These are phyloP conservation scores for Venturiaceae sp. DNA, from an alignment of 2,329 filamentous ascomycete genomes.

Conservation along the genomic window DNA sequence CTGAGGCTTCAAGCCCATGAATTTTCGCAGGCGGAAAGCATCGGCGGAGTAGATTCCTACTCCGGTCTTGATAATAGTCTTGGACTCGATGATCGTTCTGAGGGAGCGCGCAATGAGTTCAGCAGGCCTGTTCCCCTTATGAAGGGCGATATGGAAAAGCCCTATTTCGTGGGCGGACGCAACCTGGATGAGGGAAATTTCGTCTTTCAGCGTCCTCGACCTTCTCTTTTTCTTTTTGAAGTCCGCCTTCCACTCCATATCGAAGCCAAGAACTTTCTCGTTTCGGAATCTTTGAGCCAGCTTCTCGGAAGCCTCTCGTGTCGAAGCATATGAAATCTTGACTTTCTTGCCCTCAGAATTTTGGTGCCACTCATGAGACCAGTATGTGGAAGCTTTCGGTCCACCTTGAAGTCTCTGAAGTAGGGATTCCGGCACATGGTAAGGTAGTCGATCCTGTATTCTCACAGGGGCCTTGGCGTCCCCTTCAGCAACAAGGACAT, in stretches of 20 bases:
- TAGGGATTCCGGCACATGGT: background rate
- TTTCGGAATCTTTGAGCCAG: slow-evolving; percentile 56
- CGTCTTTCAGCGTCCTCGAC: slow-evolving; percentile 44
- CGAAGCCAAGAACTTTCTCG: slow-evolving; percentile 71
- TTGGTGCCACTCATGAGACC: slow-evolving; percentile 60
- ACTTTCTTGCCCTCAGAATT: slow-evolving; percentile 44
- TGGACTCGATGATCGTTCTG: slow-evolving; percentile 61
- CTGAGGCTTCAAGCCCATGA: slow-evolving; percentile 52
- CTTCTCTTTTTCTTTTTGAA: slow-evolving; percentile 30
- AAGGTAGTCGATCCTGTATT: background rate
- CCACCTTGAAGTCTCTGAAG: background rate
- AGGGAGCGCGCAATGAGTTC: slow-evolving; percentile 64
- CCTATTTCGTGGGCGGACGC: slow-evolving; percentile 67
- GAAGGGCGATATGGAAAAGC: slow-evolving; percentile 68
- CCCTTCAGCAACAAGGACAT: background rate
- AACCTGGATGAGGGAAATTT: slow-evolving; percentile 75
- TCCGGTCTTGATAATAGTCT: slow-evolving; percentile 62
- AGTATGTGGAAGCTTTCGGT: slow-evolving; percentile 33
- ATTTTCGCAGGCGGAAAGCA: slow-evolving; percentile 54
- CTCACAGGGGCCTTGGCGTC: background rate
- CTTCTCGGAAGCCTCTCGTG: slow-evolving; percentile 55
- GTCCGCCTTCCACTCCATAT: slow-evolving; percentile 68
- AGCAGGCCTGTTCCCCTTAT: slow-evolving; percentile 26
- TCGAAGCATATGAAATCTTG: slow-evolving; percentile 69
- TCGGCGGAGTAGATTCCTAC: slow-evolving; percentile 64